Evolutionary conservation across 345 rosid species (phyloP).

Genomic region (Bruguiera sexangula): DNA sequence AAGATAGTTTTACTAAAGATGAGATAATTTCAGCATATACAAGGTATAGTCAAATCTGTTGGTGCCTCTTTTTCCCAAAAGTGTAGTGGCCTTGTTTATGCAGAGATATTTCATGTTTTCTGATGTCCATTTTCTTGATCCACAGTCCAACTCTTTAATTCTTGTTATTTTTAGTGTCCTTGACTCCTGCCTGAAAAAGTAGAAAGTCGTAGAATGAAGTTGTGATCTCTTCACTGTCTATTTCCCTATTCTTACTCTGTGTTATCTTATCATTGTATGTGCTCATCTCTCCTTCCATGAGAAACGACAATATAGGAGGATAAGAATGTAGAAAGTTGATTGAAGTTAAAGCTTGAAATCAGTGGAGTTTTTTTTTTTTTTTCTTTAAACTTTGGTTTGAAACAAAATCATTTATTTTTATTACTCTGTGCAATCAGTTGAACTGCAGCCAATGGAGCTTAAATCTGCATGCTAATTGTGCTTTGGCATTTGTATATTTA

Average conservation of each 20-base stretch:
- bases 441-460: background rate
- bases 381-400: too few relatives aligned
- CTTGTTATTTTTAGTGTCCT: too few relatives aligned
- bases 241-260: background rate
- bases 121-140: background rate
- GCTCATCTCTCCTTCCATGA: background rate
- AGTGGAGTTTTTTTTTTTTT: too few relatives aligned
- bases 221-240: background rate
- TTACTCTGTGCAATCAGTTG: too few relatives aligned
- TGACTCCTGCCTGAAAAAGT: too few relatives aligned
- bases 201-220: too few relatives aligned
- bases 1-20: conserved; percentile 94
- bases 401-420: too few relatives aligned
- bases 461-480: background rate
- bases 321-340: too few relatives aligned
- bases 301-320: background rate
- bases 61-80: background rate
- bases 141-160: too few relatives aligned
- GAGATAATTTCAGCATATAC: conserved; percentile 80
- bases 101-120: background rate
- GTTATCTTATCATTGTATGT: background rate
- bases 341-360: too few relatives aligned
- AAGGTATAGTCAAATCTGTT: conserved; percentile 46
- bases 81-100: too few relatives aligned
- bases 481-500: background rate